Evolutionary conservation across 352 stramenopile genomes (phyloP).

Genomic region (Phytophthora pisi): DNA sequence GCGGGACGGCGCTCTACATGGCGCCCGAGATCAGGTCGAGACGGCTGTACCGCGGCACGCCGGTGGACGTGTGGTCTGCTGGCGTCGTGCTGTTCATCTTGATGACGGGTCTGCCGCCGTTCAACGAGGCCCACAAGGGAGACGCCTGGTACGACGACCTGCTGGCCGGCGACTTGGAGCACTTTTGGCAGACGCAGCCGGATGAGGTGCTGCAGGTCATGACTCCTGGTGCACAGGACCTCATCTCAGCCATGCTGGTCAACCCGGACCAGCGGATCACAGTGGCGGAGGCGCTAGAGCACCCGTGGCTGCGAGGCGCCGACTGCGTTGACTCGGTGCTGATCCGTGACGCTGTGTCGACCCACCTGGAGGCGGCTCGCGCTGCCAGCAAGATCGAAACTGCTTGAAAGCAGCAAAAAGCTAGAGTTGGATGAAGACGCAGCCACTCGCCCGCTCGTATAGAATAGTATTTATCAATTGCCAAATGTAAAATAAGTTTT

Average conservation of each 20-base stretch:
- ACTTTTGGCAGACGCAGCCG: conserved; percentile 66
- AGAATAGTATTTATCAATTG: conserved; percentile 34
- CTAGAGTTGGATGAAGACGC: not conserved
- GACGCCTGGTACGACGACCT: conserved; percentile 85
- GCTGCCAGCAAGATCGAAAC: conserved; percentile 22
- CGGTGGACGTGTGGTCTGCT: conserved; percentile 89
- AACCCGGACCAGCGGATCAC: conserved; percentile 69
- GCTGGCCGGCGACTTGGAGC: conserved; percentile 47
- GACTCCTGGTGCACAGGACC: conserved; percentile 60
- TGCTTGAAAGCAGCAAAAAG: conserved; percentile 7
- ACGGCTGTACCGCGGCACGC: conserved; percentile 69
- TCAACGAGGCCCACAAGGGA: conserved; percentile 69
- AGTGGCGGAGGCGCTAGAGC: conserved; percentile 55
- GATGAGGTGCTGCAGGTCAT: conserved; percentile 41
- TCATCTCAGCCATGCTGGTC: conserved; percentile 74
- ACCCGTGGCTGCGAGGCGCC: conserved; percentile 64
- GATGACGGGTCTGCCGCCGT: conserved; percentile 88
- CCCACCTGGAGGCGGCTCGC: conserved; percentile 40
- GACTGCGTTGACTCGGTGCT: conserved; percentile 42
- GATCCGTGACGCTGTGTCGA: conserved; percentile 44
- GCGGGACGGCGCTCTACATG: conserved; percentile 89
- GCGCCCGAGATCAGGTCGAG: conserved; percentile 77
- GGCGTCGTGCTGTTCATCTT: conserved; percentile 93
- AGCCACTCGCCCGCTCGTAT: conserved; percentile 1
- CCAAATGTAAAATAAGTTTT: conserved; percentile 28